phyloP scores from a whole-genome alignment of 148 eudicot genomes.

The Oxyria digyna region DNA sequence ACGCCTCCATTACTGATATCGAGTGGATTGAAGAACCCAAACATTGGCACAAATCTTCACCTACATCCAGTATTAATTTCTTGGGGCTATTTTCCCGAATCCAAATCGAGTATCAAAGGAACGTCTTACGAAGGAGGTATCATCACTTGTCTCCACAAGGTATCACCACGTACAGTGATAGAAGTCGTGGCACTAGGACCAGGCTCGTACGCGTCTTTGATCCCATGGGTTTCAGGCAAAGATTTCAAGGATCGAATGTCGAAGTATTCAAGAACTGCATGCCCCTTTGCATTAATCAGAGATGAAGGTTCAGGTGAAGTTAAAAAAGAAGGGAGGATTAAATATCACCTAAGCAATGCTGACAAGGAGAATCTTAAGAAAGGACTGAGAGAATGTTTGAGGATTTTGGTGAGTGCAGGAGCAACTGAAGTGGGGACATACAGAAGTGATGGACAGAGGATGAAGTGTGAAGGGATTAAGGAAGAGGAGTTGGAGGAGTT shows the following conservation, averaged over 20 bases:
- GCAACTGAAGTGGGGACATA: constrained; percentile 83
- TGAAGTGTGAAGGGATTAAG: constrained; percentile 42
- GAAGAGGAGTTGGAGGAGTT: constrained; percentile 61
- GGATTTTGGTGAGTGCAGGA: constrained; percentile 68
- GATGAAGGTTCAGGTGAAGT: constrained; percentile 61
- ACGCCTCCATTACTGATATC: constrained; percentile 67
- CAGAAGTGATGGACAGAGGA: constrained; percentile 73
- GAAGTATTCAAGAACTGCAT: constrained; percentile 54
- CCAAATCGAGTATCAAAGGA: constrained; percentile 24
- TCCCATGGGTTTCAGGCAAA: constrained; percentile 72
- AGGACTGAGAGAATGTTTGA: constrained; percentile 50
- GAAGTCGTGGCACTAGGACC: constrained; percentile 57
- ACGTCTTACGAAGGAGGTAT: constrained; percentile 67
- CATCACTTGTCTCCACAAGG: constrained; percentile 66
- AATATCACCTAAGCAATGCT: constrained; percentile 21
- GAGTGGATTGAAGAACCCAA: constrained; percentile 54
- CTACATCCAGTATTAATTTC: constrained; percentile 54
- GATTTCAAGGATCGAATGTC: constrained; percentile 60
- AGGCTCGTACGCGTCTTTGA: constrained; percentile 27
- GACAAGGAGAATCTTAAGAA: constrained; percentile 52
- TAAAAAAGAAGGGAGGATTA: constrained; percentile 35
- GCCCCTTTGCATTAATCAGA: constrained; percentile 41
- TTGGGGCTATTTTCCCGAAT: constrained; percentile 86
- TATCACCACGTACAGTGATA: constrained; percentile 49
- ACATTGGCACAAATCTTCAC: constrained; percentile 72